A percentile compares a stretch with the other conserved stretches of the same genome.
Conservation (phyloP, 306 rosid species). For the Cyamopsis tetragonoloba region DNA sequence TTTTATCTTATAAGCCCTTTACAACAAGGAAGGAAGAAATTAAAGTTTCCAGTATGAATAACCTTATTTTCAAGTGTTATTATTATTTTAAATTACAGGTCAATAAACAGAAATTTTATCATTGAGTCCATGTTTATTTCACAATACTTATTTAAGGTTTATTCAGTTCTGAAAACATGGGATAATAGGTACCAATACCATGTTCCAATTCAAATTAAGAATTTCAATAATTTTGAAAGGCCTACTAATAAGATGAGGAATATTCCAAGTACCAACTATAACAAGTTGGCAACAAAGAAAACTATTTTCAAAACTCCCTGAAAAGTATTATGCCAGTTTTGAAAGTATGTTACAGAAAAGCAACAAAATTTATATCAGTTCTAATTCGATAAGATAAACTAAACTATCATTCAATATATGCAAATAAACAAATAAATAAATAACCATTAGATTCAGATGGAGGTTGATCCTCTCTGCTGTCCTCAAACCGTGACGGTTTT, state of each 20-base stretch:
- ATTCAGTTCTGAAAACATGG: background rate
- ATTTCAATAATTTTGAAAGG: background rate
- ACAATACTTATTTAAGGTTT: background rate
- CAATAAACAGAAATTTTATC: background rate
- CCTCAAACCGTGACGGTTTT: constrained; percentile 10
- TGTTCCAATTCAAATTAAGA: background rate
- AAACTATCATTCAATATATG: background rate
- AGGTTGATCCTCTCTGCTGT: constrained; percentile 16
- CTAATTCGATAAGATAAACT: background rate
- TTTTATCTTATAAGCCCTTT: background rate
- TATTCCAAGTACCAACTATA: too few relatives aligned
- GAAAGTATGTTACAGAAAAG: background rate
- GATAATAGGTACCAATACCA: background rate
- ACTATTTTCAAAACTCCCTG: too few relatives aligned
- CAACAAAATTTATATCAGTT: background rate
- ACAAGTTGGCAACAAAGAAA: too few relatives aligned
- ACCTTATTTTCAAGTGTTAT: background rate
- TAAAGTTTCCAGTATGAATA: background rate
- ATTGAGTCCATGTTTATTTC: background rate
- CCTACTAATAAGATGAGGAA: background rate
- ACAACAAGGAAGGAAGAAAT: background rate
- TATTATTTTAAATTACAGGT: background rate
- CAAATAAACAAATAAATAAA: background rate
- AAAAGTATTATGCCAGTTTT: background rate
- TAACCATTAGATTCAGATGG: constrained; percentile 27